Percentiles rank a stretch among this genome's conserved stretches.
phyloP scores from a whole-genome alignment of 306 rosid species.

The Castanea sativa region DNA sequence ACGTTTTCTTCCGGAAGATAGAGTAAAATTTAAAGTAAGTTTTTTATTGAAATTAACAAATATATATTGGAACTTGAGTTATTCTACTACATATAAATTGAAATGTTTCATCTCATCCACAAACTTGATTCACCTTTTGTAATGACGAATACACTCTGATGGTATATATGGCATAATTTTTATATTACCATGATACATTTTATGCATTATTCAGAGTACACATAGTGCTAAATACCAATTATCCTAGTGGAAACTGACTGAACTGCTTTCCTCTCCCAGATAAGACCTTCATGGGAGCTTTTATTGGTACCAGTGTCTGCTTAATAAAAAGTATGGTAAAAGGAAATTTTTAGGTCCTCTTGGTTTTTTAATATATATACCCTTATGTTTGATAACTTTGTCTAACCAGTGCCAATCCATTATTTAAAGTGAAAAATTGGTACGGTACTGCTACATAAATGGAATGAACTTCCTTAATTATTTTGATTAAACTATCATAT shows the following conservation, averaged over 20 bases:
- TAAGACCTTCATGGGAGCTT: constrained; percentile 13
- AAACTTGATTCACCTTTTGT: no score
- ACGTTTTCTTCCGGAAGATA: no score
- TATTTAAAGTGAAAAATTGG: background rate
- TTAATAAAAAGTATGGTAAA: constrained; percentile 40
- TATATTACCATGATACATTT: background rate
- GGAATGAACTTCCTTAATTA: background rate
- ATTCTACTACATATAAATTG: background rate
- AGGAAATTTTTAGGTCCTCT: constrained; percentile 41
- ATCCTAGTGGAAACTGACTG: background rate
- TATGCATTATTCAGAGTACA: background rate
- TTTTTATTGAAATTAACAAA: no score
- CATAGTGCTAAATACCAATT: no score
- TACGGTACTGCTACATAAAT: background rate
- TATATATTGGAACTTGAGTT: background rate
- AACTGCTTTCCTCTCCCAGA: background rate
- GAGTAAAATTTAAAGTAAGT: no score
- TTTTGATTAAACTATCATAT: background rate
- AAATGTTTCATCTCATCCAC: no score
- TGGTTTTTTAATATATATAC: constrained; percentile 29
- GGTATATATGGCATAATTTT: background rate
- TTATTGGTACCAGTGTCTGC: constrained; percentile 27
- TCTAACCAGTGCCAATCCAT: background rate
- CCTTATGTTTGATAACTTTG: constrained; percentile 22
- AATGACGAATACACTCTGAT: no score